Evolutionary conservation across 305 asterid species (phyloP).

Genomic region (Withania somnifera): DNA sequence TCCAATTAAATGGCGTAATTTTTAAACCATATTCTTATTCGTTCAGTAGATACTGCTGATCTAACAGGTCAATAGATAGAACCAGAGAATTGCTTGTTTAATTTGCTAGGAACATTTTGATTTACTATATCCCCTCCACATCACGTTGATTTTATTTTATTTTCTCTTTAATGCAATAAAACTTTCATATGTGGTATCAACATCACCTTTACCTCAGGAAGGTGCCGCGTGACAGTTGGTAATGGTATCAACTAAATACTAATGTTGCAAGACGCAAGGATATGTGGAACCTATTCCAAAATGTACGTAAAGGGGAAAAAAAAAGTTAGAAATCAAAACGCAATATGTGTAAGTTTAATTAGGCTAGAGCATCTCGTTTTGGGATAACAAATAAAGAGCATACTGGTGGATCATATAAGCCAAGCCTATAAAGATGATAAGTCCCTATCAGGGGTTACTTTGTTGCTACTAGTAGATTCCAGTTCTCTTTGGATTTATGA

Average conservation of each 20-base stretch:
- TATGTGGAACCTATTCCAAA: neutral
- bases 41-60: neutral
- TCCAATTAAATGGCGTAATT: neutral
- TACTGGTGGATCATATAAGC: neutral
- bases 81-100: too few relatives aligned
- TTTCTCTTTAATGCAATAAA: neutral
- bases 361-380: neutral
- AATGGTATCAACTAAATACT: neutral
- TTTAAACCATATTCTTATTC: neutral
- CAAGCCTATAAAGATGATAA: neutral
- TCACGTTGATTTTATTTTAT: neutral
- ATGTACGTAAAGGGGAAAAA: neutral
- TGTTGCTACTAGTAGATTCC: neutral
- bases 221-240: neutral
- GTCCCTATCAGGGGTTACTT: neutral
- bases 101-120: neutral
- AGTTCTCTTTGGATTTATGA: neutral
- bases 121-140: neutral
- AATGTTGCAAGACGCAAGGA: neutral
- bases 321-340: neutral
- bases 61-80: neutral
- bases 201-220: too few relatives aligned
- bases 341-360: neutral
- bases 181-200: too few relatives aligned
- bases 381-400: neutral